Evolutionary conservation across 352 stramenopile species (phyloP), one percentile per base, ranked within the genome.

Genomic region (Peronospora destructor): DNA sequence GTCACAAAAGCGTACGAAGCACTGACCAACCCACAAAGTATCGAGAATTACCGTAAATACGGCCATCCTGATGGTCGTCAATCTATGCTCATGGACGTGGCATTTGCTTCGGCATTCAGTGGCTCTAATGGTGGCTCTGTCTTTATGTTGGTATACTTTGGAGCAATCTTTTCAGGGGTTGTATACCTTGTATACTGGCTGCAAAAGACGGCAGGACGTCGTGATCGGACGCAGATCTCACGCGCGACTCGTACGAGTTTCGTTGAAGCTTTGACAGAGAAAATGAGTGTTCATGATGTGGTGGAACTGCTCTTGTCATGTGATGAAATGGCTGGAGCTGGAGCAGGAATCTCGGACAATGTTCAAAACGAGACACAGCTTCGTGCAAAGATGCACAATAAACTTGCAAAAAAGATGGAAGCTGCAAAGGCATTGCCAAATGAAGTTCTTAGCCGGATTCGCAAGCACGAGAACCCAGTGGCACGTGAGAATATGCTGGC

Each of bases 1-100:
- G 71, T 94, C 12, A 82, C 77, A 32, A 94, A 94, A 54, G 83
- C 83, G 4, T 94, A 94, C 61, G 83, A 94, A 54, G 78, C 83
- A 39, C 76, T 94, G 37, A 91, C 83, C 11, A 71, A 91, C 62
- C 64, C 71, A 3, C 48, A 55, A 3, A 73, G 64, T 23, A 91
- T 91, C 26, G 66, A 76, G 29, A 94, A 94, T 51, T 94, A 81
- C 53, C 69, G 64, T 39, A 84, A 84, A 42, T 91, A 76, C 48
- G 83, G 83, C 19, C 83, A 94, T 49, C 83, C 83, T 13, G 83
- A 94, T 42, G 83, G 83, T 6, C 73, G 50, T 7, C 76, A 87
- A 61, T 81, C 82, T n/a, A 72, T 82, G 59, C 67, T 85, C 10
- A 73, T 89, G 56, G 59, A 84, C 38, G 80, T 87, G 45, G 77